A percentile compares a stretch with the other conserved stretches of the same genome.
These are phyloP conservation scores for Fusarium citri DNA, from an alignment of 2,329 filamentous ascomycete genomes.

Conservation along the genomic window DNA sequence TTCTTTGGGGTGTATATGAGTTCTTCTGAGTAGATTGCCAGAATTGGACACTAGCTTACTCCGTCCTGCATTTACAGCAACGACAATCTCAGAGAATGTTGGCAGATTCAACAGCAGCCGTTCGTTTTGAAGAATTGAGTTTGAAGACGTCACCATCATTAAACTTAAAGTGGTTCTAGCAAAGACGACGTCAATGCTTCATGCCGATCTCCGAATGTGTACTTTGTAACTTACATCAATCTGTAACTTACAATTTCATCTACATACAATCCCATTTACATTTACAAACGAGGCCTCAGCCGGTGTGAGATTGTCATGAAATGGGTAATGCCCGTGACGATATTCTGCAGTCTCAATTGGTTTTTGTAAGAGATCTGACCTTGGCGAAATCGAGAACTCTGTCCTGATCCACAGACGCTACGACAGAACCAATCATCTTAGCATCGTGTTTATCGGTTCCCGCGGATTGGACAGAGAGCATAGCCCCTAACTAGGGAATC, in stretches of 20 bases:
- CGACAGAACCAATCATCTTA: conserved; percentile 11
- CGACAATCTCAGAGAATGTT: neutral
- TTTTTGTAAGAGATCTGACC: neutral
- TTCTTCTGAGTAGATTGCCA: neutral
- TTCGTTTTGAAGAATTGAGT: neutral
- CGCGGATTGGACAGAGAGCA: conserved; percentile 2
- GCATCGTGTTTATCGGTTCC: neutral
- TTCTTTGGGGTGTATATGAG: neutral
- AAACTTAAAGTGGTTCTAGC: neutral
- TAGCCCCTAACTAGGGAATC: conserved; percentile 15
- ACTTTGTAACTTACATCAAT: neutral
- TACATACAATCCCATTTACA: neutral
- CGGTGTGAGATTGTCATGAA: neutral
- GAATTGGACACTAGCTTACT: neutral
- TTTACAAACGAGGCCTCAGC: neutral
- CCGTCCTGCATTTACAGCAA: neutral
- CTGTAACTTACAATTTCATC: neutral
- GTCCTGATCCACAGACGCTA: neutral
- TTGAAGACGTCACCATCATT: neutral
- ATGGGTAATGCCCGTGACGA: neutral
- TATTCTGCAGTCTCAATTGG: neutral
- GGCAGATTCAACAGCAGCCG: neutral
- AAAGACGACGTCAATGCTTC: neutral
- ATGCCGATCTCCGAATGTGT: neutral
- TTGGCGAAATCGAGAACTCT: neutral